Evolutionary conservation across 2,329 filamentous ascomycete genomes (phyloP), one percentile per base, ranked within the genome.

Genomic region (Stagonosporopsis tanaceti): DNA sequence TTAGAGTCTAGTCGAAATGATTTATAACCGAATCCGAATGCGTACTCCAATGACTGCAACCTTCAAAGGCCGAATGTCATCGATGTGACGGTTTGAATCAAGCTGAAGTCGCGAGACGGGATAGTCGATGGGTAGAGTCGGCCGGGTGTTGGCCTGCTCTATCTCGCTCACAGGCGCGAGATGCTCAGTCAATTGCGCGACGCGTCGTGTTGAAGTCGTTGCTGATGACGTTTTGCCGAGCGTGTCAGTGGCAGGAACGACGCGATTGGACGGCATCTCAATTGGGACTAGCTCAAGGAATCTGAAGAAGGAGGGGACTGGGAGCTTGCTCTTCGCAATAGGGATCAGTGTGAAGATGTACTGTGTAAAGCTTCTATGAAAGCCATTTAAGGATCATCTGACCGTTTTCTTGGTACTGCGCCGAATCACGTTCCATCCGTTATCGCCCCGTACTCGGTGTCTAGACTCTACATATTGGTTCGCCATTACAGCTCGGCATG

Each of bases 1-100:
- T 57, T 32, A 57, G 28, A 2, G 5, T 1, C 9, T 41, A 39
- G 0, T 14, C 30, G 3, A 17, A 14, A 12, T 5, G 12, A 4
- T 11, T 12, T 14, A 14, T 27, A 6, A 20, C 11, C 7, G 2
- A 28, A 5, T 15, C 11, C 6, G 5, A 11, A 25, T 25, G 47
- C 54, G 6, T 45, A 57, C 54, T 1, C 88, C 88, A 30, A 90
- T 83, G 0, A 90, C 81, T 0, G 82, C 85, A 1, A 89, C 86
- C 46, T 81, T 72, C 22, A 76, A 46, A 20, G 61, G 48, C n/a
- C 67, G 63, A 20, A 73, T 63, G 47, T 74, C 63, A 45, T 76
- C 74, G 20, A 76, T 70, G 45, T 45, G 64, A 15, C 62, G 71
- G 9, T 63, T 62, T 12, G 48, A 9, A 30, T 76, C 73, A 34